These are phyloP conservation scores for Kodamaea alishanica DNA, from an alignment of 1,139 yeast genomes.

Conservation along the genomic window DNA sequence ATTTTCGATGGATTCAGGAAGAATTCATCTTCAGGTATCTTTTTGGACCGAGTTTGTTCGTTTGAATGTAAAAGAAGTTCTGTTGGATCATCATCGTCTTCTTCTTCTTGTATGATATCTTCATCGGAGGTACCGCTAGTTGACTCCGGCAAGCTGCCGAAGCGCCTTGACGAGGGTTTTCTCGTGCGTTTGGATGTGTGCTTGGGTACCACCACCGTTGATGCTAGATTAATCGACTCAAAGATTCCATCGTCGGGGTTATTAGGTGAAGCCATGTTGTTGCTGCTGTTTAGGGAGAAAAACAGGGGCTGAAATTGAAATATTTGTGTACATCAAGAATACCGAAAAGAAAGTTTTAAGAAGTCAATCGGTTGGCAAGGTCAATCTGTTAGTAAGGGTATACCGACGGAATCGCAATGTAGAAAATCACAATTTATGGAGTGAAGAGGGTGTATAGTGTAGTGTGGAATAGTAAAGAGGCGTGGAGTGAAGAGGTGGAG, in stretches of 20 bases:
- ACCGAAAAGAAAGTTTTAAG: too few species aligned
- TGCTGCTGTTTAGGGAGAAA: not conserved
- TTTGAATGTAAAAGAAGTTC: constrained; percentile 10
- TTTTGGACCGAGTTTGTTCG: constrained; percentile 5
- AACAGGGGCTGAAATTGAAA: too few species aligned
- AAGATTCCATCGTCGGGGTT: constrained; percentile 13
- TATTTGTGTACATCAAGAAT: too few species aligned
- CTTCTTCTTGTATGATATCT: constrained; percentile 3
- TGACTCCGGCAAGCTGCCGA: constrained; percentile 2
- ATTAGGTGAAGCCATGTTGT: too few species aligned
- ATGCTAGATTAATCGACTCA: constrained; percentile 23
- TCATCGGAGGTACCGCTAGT: constrained; percentile 4
- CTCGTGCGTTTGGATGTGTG: not conserved
- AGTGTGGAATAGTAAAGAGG: too few species aligned
- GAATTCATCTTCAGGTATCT: constrained; percentile 17
- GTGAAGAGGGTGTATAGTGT: too few species aligned
- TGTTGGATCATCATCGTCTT: constrained; percentile 12
- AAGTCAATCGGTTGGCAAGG: too few species aligned
- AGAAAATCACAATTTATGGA: too few species aligned
- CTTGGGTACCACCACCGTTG: constrained; percentile 11
- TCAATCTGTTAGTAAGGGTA: too few species aligned
- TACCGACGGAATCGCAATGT: too few species aligned
- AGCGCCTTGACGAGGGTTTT: not conserved
- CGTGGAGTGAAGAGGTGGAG: too few species aligned
- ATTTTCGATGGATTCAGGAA: constrained; percentile 22